Base-by-base conservation (phyloP, 2,329 filamentous ascomycete species). In the Emydomyces testavorans region DNA sequence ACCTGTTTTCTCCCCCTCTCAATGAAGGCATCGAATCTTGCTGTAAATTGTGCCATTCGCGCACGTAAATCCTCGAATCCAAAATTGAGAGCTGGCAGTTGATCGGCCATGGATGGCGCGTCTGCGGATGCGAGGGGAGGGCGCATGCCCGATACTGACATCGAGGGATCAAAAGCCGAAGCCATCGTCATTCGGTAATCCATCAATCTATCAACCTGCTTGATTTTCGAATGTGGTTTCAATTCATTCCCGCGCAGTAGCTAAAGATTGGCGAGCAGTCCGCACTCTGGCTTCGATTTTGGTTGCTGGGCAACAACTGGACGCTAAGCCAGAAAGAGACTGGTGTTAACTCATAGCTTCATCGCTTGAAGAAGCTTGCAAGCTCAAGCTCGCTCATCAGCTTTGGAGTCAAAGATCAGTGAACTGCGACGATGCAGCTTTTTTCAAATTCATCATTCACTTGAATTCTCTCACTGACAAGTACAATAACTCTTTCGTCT, bases 11-110 rank as follows among this genome's bases (percentile, higher is more conserved):
- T 78, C 0, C 89, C 88, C 54, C 85, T 81, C 61, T 94, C 90
- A 54, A 98, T 95, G 58, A 95, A 96, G 0, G 82, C 80, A 62
- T 98, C 92, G 58, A 98, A 98, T 57, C 80, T 83, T 6, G 79
- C 76, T 0, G 85, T 95, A 64, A 98, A 98, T 54, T 85, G 86
- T 46, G 82, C 77, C 92, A 98, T 96, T 67, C 88, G 85, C 60
- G 90, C 87, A 67, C 90, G 89, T 62, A 98, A 70, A 57, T 95
- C 87, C 58, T 96, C 89, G 65, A 96, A 96, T 50, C 88, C 88
- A 65, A 98, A 96, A 67, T 94, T 88, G 65, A 94, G 85, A 63
- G 77, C 85, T 29, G 92, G 92, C 6, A 98, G 78, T 39, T 74
- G 74, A 61, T 80, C 77, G 26, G 76, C 77, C 75, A 80, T 78